Base-by-base conservation (phyloP, 352 stramenopile species). In the Phytopythium kandeliae region DNA sequence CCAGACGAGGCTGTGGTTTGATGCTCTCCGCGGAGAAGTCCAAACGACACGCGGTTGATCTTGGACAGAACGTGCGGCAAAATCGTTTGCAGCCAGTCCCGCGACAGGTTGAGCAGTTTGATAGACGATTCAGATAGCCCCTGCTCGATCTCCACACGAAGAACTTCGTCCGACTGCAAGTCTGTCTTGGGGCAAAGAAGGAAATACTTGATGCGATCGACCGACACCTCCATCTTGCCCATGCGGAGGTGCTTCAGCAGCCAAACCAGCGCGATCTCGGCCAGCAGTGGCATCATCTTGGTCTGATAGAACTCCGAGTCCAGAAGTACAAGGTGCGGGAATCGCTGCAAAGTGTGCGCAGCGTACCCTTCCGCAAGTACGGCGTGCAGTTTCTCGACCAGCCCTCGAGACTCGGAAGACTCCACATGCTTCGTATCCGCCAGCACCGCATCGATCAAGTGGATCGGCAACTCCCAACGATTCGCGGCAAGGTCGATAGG, bases 11-110 rank as follows among this genome's bases (percentile, higher is more conserved):
- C 62, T 45, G 68, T 60, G 3, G 67, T 35, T 43, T 84, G 75
- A 57, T 91, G 70, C 41, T 89, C 74, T 55, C 71, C 63, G 67
- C 86, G 68, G 17, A 99, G 67, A 2, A 99, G 71, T 34, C 97
- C 97, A 71, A 99, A 99, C 11, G 84, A 97, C 16, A 99, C 97
- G 54, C 97, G 87, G 61, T 99, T 98, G 58, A 99, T 99, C 78
- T 99, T 99, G 22, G 93, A 96, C 25, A 99, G 68, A 2, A 98
- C 85, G 55, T 99, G 97, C n/a, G 97, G 97, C 31, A 99, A 68
- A 57, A 99, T 98, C 24, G 97, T 98, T 16, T 85, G 86, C 22
- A 99, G 78, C 80, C 98, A 98, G 54, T 99, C 95, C 45, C 98
- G 85, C 17, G 91, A 92, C 21, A 99, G 75, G 55, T 99, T 99